Evolutionary conservation across 2,329 filamentous ascomycete species (phyloP).

Genomic region (Aspergillus pseudoglaucus): DNA sequence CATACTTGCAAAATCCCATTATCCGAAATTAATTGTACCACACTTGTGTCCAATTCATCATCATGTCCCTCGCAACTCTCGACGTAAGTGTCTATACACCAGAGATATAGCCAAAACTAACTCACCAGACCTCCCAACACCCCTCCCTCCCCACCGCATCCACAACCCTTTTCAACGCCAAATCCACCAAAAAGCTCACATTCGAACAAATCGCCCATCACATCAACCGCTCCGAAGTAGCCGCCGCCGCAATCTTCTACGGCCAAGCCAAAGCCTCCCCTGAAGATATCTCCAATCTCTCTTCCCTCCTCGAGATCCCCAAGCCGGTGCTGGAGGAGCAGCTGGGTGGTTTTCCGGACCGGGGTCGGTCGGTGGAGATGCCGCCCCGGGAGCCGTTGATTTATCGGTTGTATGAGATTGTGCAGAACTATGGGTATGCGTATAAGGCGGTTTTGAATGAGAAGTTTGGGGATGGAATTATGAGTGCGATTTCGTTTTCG

Average conservation of each 20-base stretch:
- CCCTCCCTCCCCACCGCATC: slow-evolving; percentile 65
- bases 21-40: not conserved
- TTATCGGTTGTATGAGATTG: slow-evolving; percentile 86
- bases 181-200: slow-evolving; percentile 65
- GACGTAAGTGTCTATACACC: slow-evolving; percentile 27
- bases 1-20: not conserved
- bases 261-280: slow-evolving; percentile 69
- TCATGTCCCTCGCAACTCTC: slow-evolving; percentile 40
- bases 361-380: slow-evolving; percentile 73
- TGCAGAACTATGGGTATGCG: slow-evolving; percentile 94
- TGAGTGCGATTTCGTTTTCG: slow-evolving; percentile 89
- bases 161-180: slow-evolving; percentile 70
- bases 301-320: slow-evolving; percentile 57
- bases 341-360: slow-evolving; percentile 69
- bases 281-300: slow-evolving; percentile 63
- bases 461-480: slow-evolving; percentile 91
- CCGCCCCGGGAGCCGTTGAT: slow-evolving; percentile 79
- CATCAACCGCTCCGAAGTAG: slow-evolving; percentile 74
- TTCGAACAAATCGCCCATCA: slow-evolving; percentile 72
- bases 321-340: slow-evolving; percentile 53
- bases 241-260: slow-evolving; percentile 83
- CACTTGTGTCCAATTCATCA: slow-evolving; percentile 5
- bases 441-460: slow-evolving; percentile 95
- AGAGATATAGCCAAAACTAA: not conserved
- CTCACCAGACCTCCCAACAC: slow-evolving; percentile 22